These are phyloP conservation scores for Neostapfia colusana DNA, from an alignment of 176 grass and related monocot genomes.

Conservation along the genomic window DNA sequence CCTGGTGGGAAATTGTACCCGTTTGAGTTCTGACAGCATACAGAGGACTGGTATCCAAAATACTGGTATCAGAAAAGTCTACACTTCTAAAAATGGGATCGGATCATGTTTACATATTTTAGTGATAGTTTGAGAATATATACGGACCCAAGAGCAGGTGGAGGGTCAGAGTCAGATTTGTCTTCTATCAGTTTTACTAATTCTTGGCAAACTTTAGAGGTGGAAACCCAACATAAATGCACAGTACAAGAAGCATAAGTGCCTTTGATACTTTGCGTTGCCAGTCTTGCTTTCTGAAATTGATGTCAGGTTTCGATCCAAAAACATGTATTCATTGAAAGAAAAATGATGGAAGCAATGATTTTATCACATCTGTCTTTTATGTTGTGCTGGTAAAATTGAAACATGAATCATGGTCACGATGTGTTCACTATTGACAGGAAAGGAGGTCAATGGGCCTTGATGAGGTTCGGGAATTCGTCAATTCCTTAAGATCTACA, in stretches of 20 bases:
- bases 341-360: background rate
- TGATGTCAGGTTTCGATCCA: background rate
- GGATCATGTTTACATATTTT: background rate
- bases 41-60: background rate
- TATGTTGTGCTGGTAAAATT: background rate
- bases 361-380: background rate
- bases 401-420: background rate
- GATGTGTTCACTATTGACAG: slow-evolving; percentile 31
- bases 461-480: slow-evolving; percentile 63
- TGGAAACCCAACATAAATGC: background rate
- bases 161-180: too few relatives aligned
- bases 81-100: background rate
- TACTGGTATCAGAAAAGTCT: background rate
- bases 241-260: background rate
- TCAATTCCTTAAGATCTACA: slow-evolving; percentile 82
- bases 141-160: too few relatives aligned
- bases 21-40: slow-evolving; percentile 1
- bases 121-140: background rate
- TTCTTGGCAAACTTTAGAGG: background rate
- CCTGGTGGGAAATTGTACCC: background rate
- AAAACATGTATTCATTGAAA: background rate
- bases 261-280: background rate
- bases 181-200: too few relatives aligned
- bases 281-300: background rate
- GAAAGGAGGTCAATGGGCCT: slow-evolving; percentile 75